These are phyloP conservation scores for Komagataella pastoris DNA, from an alignment of 805 yeast genomes.

Conservation along the genomic window DNA sequence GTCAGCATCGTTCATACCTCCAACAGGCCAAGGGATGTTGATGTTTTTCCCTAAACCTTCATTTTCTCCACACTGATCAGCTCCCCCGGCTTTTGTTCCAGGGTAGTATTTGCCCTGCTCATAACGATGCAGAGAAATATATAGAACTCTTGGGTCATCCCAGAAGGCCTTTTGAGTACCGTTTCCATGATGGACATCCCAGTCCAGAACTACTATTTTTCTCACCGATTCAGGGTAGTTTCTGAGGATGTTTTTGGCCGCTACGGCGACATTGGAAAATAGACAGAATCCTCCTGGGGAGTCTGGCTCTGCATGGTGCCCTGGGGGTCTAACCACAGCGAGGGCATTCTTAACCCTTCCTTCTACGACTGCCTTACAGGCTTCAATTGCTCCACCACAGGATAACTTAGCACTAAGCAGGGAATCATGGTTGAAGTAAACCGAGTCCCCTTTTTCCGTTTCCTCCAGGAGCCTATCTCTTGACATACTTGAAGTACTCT, in stretches of 20 bases:
- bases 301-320: constrained; percentile 98
- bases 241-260: constrained; percentile 74
- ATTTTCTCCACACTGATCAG: constrained; percentile 74
- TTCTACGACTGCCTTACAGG: constrained; percentile 89
- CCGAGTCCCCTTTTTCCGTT: constrained; percentile 89
- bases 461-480: constrained; percentile 65
- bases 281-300: constrained; percentile 95
- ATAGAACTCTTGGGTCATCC: constrained; percentile 81
- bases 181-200: constrained; percentile 99
- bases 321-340: constrained; percentile 97
- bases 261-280: constrained; percentile 94
- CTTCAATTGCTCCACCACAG: constrained; percentile 96
- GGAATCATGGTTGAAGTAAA: constrained; percentile 88
- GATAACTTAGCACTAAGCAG: constrained; percentile 76
- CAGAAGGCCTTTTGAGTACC: constrained; percentile 93
- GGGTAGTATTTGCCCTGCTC: constrained; percentile 92
- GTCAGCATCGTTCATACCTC: constrained; percentile 93
- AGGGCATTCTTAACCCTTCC: constrained; percentile 82
- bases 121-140: constrained; percentile 84
- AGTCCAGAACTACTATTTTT: constrained; percentile 73
- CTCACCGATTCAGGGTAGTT: constrained; percentile 83
- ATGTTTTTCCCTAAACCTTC: constrained; percentile 78
- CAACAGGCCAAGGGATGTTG: constrained; percentile 87
- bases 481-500: constrained; percentile 64
- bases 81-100: constrained; percentile 77